Conservation (phyloP, 192 early-diverging fungal species). For the Backusella circina region DNA sequence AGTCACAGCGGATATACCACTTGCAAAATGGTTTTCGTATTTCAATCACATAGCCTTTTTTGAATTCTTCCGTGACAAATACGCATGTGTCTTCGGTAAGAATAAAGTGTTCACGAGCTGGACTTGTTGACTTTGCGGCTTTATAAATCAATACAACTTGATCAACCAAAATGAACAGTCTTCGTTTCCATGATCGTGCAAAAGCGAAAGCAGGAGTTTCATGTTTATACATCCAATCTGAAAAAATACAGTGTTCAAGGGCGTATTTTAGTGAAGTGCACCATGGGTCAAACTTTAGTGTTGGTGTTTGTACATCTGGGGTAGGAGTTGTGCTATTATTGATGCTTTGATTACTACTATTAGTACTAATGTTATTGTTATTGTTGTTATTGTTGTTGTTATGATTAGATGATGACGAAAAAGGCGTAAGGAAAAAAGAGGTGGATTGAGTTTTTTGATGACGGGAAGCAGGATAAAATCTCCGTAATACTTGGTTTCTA, state of each 20-base stretch:
- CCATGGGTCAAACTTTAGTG: conserved; percentile 16
- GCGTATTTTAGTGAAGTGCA: conserved; percentile 21
- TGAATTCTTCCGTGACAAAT: conserved; percentile 36
- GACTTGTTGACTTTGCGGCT: conserved; percentile 14
- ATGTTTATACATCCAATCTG: conserved; percentile 20
- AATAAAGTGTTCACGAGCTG: conserved; percentile 19
- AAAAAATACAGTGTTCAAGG: conserved; percentile 3
- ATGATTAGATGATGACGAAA: conserved; percentile 4
- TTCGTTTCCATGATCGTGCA: conserved; percentile 27
- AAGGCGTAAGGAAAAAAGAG: neutral
- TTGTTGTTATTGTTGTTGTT: neutral
- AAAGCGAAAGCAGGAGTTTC: conserved; percentile 23
- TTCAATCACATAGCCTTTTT: conserved; percentile 31
- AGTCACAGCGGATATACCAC: conserved; percentile 29
- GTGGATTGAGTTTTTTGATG: neutral
- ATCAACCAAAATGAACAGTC: conserved; percentile 19
- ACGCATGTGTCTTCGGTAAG: conserved; percentile 29
- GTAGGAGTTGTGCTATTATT: neutral
- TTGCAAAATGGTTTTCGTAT: conserved; percentile 23
- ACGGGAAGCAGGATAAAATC: conserved; percentile 10
- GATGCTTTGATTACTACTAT: neutral
- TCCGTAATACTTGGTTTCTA: conserved; percentile 15
- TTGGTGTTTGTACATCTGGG: neutral
- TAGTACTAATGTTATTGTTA: neutral
- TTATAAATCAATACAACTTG: conserved; percentile 25